Evolutionary conservation across 768 basidiomycete genomes (phyloP).

Genomic region (Rhodotorula graminis): DNA sequence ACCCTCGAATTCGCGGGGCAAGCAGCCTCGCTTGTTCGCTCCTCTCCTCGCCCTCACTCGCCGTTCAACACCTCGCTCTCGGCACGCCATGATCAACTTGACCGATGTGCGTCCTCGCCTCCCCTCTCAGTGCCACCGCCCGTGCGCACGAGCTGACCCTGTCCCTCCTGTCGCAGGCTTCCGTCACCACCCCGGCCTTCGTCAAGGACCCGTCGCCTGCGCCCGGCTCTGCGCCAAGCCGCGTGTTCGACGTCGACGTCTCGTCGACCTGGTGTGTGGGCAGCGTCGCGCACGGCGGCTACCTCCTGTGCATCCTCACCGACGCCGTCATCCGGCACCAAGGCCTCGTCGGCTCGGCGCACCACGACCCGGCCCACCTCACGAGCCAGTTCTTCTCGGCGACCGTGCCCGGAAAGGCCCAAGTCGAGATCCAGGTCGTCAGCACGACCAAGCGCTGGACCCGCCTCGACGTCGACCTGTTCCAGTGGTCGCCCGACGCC

Average conservation of each 20-base stretch:
- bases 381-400: conserved; percentile 20
- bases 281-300: conserved; percentile 20
- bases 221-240: background rate
- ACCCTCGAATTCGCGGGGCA: background rate
- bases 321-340: conserved; percentile 16
- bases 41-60: background rate
- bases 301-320: conserved; percentile 19
- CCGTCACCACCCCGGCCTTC: background rate
- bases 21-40: background rate
- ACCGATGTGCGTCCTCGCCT: background rate
- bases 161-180: background rate
- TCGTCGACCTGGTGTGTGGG: conserved; percentile 14
- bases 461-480: conserved; percentile 28
- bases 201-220: background rate
- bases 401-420: conserved; percentile 1
- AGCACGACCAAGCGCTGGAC: conserved; percentile 26
- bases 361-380: conserved; percentile 24
- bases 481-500: conserved; percentile 16
- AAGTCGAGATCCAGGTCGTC: conserved; percentile 23
- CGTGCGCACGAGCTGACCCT: background rate
- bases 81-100: no score
- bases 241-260: conserved; percentile 5
- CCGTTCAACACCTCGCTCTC: no score
- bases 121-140: background rate
- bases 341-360: background rate